phyloP scores from a whole-genome alignment of 352 stramenopile species.

The Elongisporangium anandrum region DNA sequence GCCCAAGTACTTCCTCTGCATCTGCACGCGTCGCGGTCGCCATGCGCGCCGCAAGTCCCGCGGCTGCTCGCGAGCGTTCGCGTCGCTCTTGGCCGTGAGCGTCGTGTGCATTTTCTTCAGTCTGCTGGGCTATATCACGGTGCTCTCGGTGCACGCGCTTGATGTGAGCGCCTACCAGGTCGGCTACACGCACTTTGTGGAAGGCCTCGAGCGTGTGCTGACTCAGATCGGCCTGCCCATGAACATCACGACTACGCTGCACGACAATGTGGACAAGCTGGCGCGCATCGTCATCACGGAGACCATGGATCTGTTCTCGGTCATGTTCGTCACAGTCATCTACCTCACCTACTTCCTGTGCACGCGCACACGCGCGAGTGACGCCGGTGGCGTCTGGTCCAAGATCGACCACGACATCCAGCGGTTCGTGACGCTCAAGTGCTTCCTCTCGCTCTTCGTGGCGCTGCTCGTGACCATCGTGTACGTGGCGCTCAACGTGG shows the following conservation, averaged over 20 bases:
- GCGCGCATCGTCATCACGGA: constrained; percentile 80
- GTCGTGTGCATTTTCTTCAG: constrained; percentile 86
- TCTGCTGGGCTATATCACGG: constrained; percentile 83
- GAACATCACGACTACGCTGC: constrained; percentile 87
- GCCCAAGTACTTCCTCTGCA: constrained; percentile 81
- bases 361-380: constrained; percentile 76
- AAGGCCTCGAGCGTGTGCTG: constrained; percentile 57
- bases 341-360: constrained; percentile 88
- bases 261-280: constrained; percentile 88
- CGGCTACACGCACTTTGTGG: constrained; percentile 73
- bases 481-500: constrained; percentile 88
- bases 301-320: constrained; percentile 88
- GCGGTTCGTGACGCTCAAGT: constrained; percentile 86
- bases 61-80: constrained; percentile 79
- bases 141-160: constrained; percentile 80
- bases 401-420: constrained; percentile 89
- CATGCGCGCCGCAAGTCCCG: constrained; percentile 70
- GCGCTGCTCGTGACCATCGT: constrained; percentile 85
- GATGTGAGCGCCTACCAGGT: constrained; percentile 80
- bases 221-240: constrained; percentile 73
- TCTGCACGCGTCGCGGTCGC: constrained; percentile 76
- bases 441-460: constrained; percentile 85
- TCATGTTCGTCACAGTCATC: constrained; percentile 88
- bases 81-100: constrained; percentile 76
- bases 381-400: constrained; percentile 83